Base-by-base conservation (phyloP, 805 yeast genomes). In the Kodamaea jinghongensis region DNA sequence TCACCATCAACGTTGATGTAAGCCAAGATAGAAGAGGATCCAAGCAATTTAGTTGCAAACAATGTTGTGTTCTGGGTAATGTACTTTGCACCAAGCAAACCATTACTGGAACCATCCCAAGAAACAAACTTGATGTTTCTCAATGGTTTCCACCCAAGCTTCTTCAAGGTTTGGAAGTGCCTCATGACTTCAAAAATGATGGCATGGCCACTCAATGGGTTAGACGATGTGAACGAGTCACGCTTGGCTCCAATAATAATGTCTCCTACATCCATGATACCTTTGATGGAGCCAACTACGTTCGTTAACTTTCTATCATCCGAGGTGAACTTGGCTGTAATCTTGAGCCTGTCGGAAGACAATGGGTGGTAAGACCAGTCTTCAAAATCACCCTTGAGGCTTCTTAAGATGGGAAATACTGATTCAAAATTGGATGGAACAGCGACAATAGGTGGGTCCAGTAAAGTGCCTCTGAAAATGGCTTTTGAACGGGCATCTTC, bases 91-190 rank as follows among this genome's bases (percentile, higher is more conserved):
- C 73, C 75, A 13, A 63, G 37, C 8, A 60, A 51, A 2, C 67
- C 69, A 34, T 55, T 54, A 20, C 55, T 54, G 6, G 63, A 50
- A 1, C 66, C 72, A 42, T 69, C 75, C 69, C 71, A 67, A 1
- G 70, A 63, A 2, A 68, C 56, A 48, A 69, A 67, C 37, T 62
- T 57, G 28, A 69, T 61, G 9, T 55, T 58, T 31, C 75, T 53
- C 25, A 67, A 50, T 1, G 75, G 75, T 43, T 58, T 62, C 75
- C 75, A 69, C 2, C 75, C 75, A 31, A 57, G 33, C 22, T 51
- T 45, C 12, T 48, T 50, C 39, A 69, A 52, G 36, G 54, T 49
- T 14, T 59, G 56, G 36, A 60, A 60, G 33, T 63, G 60, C 12
- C 67, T 49, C 61, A 69, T 60, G 4, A 65, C 56, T 41, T 69